Conservation (phyloP, 805 yeast species). For the Saturnispora quitensis region DNA sequence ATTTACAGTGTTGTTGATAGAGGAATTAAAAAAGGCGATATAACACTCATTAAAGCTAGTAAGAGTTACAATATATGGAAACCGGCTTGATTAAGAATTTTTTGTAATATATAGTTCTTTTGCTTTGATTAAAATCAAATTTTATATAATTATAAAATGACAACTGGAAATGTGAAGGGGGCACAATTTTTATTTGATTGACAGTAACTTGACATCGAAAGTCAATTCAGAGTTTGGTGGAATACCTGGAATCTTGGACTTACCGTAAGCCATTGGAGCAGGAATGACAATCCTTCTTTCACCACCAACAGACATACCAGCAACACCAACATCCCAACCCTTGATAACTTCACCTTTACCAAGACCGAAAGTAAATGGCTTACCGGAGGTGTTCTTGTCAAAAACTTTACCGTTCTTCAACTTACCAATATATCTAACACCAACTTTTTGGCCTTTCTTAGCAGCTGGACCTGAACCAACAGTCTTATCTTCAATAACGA, state of each 20-base stretch:
- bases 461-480: constrained; percentile 83
- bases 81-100: constrained; percentile 5
- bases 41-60: constrained; percentile 17
- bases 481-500: constrained; percentile 85
- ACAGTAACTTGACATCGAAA: constrained; percentile 89
- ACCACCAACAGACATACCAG: constrained; percentile 98
- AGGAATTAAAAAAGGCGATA: constrained; percentile 18
- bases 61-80: constrained; percentile 13
- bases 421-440: constrained; percentile 97
- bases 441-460: constrained; percentile 82
- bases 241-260: constrained; percentile 88
- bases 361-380: constrained; percentile 83
- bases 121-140: background rate
- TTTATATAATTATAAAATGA: background rate
- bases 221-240: constrained; percentile 97
- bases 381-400: constrained; percentile 95
- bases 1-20: constrained; percentile 23
- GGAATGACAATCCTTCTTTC: constrained; percentile 97
- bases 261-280: constrained; percentile 94
- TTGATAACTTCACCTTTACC: constrained; percentile 98
- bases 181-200: constrained; percentile 52
- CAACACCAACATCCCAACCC: constrained; percentile 98
- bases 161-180: background rate
- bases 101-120: background rate
- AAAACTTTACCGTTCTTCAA: constrained; percentile 92